Base-by-base conservation (phyloP, 2,329 filamentous ascomycete species). In the Biscogniauxia mediterranea region DNA sequence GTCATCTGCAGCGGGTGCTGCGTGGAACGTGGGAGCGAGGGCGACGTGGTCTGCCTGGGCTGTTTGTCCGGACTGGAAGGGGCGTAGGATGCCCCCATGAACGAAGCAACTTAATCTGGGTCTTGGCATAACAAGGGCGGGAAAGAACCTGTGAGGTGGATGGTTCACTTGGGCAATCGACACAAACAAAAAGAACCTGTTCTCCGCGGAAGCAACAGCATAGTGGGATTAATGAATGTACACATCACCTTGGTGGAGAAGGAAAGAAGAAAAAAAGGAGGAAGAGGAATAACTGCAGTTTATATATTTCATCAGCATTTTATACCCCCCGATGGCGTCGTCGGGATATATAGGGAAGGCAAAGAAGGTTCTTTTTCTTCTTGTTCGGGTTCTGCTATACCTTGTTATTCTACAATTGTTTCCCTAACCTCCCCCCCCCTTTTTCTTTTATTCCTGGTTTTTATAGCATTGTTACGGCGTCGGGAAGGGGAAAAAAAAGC, bases 1-100 rank as follows among this genome's bases (percentile, higher is more conserved):
- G 81, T 84, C 66, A 78, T 90, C 2, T 91, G 89, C 71, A 89
- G 88, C 69, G 80, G 82, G 19, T 91, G 89, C 74, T 90, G 88
- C 70, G 81, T 90, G 2, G 89, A 91, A 71, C 80, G 79, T 23
- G 88, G 87, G 0, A 69, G 76, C 20, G 83, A 89, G 57, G 88
- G 88, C 25, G 87, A 90, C 54, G 82, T 89, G 5, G 83, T 86
- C 61, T 91, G 89, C 68, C 74, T 89, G 54, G 86, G 86, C 1
- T 91, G 89, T 65, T 76, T 88, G 50, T 78, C 78, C 9, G 71
- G 75, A 1, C 76, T 79, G 70, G 77, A 79, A 60, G 74, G 75
- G 15, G 69, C 74, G 8, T 79, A 72, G 72, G 57, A 50, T 21
- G 49, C 50, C 61, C 56, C 58, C 6, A 64, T 53, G 51, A 52